These are phyloP conservation scores for Coriolopsis trogii DNA, from an alignment of 1,284 basidiomycete species.

Conservation along the genomic window DNA sequence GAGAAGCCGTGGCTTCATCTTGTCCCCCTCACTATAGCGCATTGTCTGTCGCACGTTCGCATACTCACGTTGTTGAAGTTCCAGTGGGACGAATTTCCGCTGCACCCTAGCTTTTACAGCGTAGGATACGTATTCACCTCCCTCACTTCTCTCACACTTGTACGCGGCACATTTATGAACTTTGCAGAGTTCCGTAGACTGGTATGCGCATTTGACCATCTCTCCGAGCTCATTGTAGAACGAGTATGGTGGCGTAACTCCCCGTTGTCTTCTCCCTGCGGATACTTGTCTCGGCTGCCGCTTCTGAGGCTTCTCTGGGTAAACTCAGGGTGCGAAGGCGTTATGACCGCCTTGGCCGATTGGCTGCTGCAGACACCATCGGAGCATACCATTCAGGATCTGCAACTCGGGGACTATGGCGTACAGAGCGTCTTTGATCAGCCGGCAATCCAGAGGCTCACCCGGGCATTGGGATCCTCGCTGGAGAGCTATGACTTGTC, in stretches of 20 bases:
- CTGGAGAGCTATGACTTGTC: slow-evolving; percentile 16
- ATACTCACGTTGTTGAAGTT: slow-evolving; percentile 7
- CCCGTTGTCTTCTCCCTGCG: neutral
- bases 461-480: slow-evolving; percentile 1
- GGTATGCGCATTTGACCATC: slow-evolving; percentile 5
- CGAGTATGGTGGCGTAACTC: slow-evolving; percentile 8
- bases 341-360: slow-evolving; percentile 8
- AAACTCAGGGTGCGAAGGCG: slow-evolving; percentile 5
- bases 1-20: slow-evolving; percentile 19
- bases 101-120: slow-evolving; percentile 1
- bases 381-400: slow-evolving; percentile 10
- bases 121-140: neutral
- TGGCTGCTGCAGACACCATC: slow-evolving; percentile 15
- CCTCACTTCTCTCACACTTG: slow-evolving; percentile 12
- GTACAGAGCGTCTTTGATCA: slow-evolving; percentile 1
- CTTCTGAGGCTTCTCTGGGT: slow-evolving; percentile 17
- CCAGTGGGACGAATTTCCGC: slow-evolving; percentile 7
- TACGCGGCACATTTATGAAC: slow-evolving; percentile 10
- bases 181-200: slow-evolving; percentile 19
- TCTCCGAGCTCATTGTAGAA: slow-evolving; percentile 9
- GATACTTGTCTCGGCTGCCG: neutral
- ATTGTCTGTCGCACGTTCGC: neutral
- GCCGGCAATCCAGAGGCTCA: slow-evolving; percentile 6
- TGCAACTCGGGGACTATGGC: slow-evolving; percentile 9
- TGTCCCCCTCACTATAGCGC: slow-evolving; percentile 5